Base-by-base conservation (phyloP, 192 early-diverging fungal species). In the Coemansia furcata region DNA sequence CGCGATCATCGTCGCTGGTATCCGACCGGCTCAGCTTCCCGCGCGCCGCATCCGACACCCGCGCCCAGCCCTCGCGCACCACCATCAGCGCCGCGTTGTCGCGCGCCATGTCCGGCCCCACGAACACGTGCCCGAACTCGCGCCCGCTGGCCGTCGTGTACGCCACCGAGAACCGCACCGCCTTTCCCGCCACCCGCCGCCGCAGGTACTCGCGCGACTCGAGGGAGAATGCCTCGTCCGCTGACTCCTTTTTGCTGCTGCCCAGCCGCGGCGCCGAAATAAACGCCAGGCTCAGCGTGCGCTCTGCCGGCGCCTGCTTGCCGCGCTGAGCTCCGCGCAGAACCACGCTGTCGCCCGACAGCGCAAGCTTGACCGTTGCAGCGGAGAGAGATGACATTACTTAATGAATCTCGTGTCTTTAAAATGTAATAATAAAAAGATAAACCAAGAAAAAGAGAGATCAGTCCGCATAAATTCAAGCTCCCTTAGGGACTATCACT, bases 281-380 rank as follows among this genome's bases (percentile, higher is more conserved):
- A 75, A 90, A 89, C 46, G 90, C 85, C 12, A 98, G 85, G 36
- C 90, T 91, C 14, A 99, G 73, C n/a, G 90, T 84, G 47, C 89
- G 87, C 73, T 96, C 96, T 1, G 91, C 85, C 40, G 96, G 94
- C 29, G 96, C 94, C 23, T 91, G 92, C 62, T 87, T 87, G 30
- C 84, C 82, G 58, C 84, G 77, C 33, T 92, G 92, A 52, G 86
- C 90, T 40, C 93, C 94, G 43, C 92, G 88, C 26, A 99, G 86
- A 57, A 97, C 86, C 40, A 99, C 84, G 59, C 92, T 92, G 86
- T 98, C 95, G 59, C 95, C 96, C 10, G 93, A 95, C 57, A 98
- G 84, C 19, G 95, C 92, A 36, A 84, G 89, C 76, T 98, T 98
- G 69, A 96, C 92, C 6, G 88, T 76, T 62, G 92, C 95, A 74